Evolutionary conservation across 2,329 filamentous ascomycete genomes (phyloP), one percentile per base, ranked within the genome.

Genomic region (Colletotrichum neosansevieriae): DNA sequence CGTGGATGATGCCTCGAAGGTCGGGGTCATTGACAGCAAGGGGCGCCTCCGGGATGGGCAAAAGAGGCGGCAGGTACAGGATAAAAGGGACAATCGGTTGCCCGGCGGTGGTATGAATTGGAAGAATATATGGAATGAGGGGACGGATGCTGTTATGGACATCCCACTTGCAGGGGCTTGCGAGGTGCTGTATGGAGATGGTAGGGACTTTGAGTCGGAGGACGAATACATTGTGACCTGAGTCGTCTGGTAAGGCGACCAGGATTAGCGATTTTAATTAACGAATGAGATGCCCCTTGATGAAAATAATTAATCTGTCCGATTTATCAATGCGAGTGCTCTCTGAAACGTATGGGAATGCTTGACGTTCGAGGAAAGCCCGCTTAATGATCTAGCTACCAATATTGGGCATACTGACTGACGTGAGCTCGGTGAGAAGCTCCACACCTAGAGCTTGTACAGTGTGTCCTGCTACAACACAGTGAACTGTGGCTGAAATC

Each of bases 121-220:
- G 95, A 90, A 86, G 75, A 86, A 85, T 67, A 85, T 97, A 17
- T 99, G 96, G 96, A 94, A 90, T 75, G 90, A 93, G 74, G 94
- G 96, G 17, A 99, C 96, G 0, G 96, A 99, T 84, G 96, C 94
- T 1, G 96, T 98, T 7, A 92, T 99, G 92, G 96, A 99, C 81
- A 91, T 99, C 56, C 96, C 96, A 7, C 87, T 98, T 72, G 94
- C 94, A 10, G 96, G 95, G 0, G 95, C 98, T 2, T 98, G 95
- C 76, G 94, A 99, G 82, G 90, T 99, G 38, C 78, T 99, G 21
- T 99, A 98, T 79, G 94, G 94, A 0, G 86, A 88, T 77, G 81
- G 75, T 70, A 81, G 73, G 66, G 78, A 77, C 21, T 64, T 70
- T 32, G 69, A 69, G 54, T 71, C 69, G 15, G 74, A 75, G 3